phyloP scores from a whole-genome alignment of 23 red algal species.

The Agarophyton chilense region DNA sequence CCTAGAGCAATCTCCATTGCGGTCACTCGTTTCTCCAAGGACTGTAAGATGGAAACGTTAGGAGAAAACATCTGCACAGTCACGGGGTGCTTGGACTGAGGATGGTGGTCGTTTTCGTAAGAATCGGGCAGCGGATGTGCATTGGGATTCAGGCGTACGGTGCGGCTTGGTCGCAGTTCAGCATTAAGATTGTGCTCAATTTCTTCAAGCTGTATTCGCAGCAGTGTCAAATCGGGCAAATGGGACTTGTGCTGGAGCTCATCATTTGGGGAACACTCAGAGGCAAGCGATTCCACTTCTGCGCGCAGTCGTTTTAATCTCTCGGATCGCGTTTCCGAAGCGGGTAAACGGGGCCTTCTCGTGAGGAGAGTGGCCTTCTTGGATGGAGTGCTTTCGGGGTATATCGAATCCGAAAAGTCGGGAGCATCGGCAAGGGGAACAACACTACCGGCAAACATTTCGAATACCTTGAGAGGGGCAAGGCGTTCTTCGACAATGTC shows the following conservation, averaged over 20 bases:
- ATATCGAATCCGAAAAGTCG: slow-evolving; percentile 49
- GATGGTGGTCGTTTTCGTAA: neutral
- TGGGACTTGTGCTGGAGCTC: neutral
- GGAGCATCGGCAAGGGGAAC: neutral
- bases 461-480: slow-evolving; percentile 30
- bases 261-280: neutral
- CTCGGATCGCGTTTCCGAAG: slow-evolving; percentile 30
- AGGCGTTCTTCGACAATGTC: slow-evolving; percentile 39
- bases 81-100: neutral
- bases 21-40: slow-evolving; percentile 37
- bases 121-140: neutral
- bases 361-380: neutral
- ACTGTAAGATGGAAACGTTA: slow-evolving; percentile 1
- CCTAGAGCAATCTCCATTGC: slow-evolving; percentile 43
- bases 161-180: neutral
- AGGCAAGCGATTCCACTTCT: slow-evolving; percentile 45
- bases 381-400: neutral
- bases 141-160: neutral
- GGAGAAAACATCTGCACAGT: slow-evolving; percentile 50
- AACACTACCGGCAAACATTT: slow-evolving; percentile 16
- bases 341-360: neutral
- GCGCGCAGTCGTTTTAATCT: slow-evolving; percentile 9
- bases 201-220: slow-evolving; percentile 10
- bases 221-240: neutral
- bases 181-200: slow-evolving; percentile 25